Base-by-base conservation (phyloP, 2,329 filamentous ascomycete genomes). In the Colletotrichum tropicale region DNA sequence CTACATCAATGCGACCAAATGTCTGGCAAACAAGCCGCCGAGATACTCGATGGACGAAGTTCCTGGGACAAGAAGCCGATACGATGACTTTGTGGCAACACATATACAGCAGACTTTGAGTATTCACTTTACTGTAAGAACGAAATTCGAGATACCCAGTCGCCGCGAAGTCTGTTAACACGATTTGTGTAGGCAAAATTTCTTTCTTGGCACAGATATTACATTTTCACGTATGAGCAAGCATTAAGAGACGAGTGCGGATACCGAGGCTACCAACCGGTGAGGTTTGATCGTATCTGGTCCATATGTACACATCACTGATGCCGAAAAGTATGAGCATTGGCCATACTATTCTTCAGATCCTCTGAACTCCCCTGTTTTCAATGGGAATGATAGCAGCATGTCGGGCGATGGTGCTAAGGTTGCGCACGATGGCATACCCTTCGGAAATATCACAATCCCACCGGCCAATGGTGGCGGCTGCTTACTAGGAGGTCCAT, bases 381-480 rank as follows among this genome's bases (percentile, higher is more conserved):
- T 92, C 75, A 89, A 91, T 77, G 90, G 90, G 65, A 88, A 87
- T 76, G 86, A 85, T 30, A 88, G 86, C 66, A 88, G 85, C 69
- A 81, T 90, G 84, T 86, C 86, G 30, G 88, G 89, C 24, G 87
- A 91, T 74, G 89, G 89, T 26, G 75, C 81, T 15, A 80, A 81
- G 71, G 82, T 80, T 24, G 52, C 72, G 5, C 72, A 75, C 15
- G 30, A 58, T 6, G 72, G 67, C 15, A 16, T 65, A 26, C 48
- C 60, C 3, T 67, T 70, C 18, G 60, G 60, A 58, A 73, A 4
- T 26, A 56, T 36, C 74, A 79, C 26, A 56, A 81, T 66, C 79
- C 30, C 88, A 87, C 5, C 86, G 86, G 90, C 89, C n/a, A 85
- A 85, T 10, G 91, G 91, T 12, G 91, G 91, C 60, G 91, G 89